phyloP scores from a whole-genome alignment of 768 basidiomycete genomes.

The Cantharellus cinnabarinus region DNA sequence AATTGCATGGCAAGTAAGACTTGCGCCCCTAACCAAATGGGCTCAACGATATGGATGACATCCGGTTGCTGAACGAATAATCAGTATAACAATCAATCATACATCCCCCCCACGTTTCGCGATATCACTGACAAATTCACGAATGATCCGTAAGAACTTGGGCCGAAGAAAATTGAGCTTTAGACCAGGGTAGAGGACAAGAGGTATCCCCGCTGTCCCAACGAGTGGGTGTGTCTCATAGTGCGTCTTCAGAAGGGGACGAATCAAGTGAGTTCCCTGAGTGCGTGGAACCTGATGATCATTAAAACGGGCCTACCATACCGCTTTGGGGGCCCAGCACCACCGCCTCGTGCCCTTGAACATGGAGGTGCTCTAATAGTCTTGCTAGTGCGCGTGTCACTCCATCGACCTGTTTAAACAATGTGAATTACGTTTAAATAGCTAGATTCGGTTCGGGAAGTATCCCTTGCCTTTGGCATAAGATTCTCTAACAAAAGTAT shows the following conservation, averaged over 20 bases:
- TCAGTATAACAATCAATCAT: not conserved
- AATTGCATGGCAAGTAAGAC: conserved; percentile 21
- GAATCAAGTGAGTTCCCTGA: not conserved
- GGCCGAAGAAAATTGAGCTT: conserved; percentile 25
- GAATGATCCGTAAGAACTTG: conserved; percentile 18
- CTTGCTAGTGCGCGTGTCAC: conserved; percentile 24
- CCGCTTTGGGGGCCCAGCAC: conserved; percentile 22
- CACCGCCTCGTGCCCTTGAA: conserved; percentile 23
- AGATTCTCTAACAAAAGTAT: not conserved
- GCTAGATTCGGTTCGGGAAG: not conserved
- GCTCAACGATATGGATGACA: conserved; percentile 26
- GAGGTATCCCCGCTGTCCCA: conserved; percentile 21
- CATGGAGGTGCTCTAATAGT: conserved; percentile 22
- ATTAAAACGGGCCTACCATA: conserved; percentile 7
- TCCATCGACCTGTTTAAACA: conserved; percentile 18
- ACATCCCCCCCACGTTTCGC: not conserved
- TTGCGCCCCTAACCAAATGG: conserved; percentile 28
- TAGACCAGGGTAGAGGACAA: conserved; percentile 22
- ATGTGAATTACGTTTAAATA: not conserved
- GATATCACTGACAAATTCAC: conserved; percentile 14
- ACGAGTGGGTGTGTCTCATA: conserved; percentile 20
- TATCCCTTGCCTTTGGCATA: not conserved
- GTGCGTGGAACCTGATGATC: not conserved
- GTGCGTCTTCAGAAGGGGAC: not conserved
- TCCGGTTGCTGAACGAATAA: conserved; percentile 15